Evolutionary conservation across 73 alveolate species (phyloP), one percentile per base, ranked within the genome.

Genomic region (Diophrys sp.): DNA sequence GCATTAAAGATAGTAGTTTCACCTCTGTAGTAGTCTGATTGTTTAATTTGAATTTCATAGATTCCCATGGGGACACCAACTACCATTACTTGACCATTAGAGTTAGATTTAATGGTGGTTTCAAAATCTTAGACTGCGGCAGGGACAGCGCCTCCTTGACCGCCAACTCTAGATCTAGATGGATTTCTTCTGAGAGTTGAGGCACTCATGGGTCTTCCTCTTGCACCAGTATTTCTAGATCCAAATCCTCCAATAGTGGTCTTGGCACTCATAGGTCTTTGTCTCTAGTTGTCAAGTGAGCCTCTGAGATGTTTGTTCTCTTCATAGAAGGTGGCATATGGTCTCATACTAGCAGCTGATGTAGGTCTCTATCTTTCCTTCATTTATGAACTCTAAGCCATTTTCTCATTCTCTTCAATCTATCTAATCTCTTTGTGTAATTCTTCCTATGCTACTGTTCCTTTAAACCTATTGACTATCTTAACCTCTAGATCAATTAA

Each of bases 181-280:
- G n/a, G n/a, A n/a, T n/a, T n/a, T n/a, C n/a, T n/a, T n/a, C n/a
- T n/a, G n/a, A n/a, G n/a, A n/a, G n/a, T n/a, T n/a, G n/a, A n/a
- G n/a, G n/a, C n/a, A n/a, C n/a, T n/a, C n/a, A 44, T 5, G 62
- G 62, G 62, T 44, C 62, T 44, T 44, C 18, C n/a, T 44, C 62
- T 44, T 44, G 62, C 5, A 11, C 62, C 18, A n/a, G n/a, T n/a
- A n/a, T n/a, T n/a, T n/a, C n/a, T n/a, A n/a, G n/a, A n/a, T 44
- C 62, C 62, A 44, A 11, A 44, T 44, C 62, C 62, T 11, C 18
- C 18, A 44, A 44, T 44, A 11, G 62, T 71, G 1, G 83, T 55
- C 62, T 55, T 55, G 1, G 83, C 83, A 54, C 74, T 54, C 66
- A 33, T 25, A 25, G 83, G 83, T 55, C 83, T 54, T 33, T 25